Conservation (phyloP, 805 yeast genomes). For the Pichia ethanolica region DNA sequence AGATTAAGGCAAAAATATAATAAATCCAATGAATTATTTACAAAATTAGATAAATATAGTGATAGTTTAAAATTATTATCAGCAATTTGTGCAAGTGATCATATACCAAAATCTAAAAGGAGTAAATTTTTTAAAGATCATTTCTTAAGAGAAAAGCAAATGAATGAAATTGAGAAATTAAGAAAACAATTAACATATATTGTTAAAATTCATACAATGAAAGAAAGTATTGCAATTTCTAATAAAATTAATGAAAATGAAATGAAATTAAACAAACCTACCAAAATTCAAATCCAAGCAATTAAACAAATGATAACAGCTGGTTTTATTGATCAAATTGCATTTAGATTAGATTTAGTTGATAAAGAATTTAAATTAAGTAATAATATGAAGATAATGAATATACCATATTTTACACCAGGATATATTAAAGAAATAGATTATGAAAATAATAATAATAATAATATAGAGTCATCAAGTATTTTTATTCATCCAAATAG, state of each 20-base stretch:
- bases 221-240: constrained; percentile 49
- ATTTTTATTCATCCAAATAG: constrained; percentile 82
- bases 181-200: constrained; percentile 73
- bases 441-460: constrained; percentile 13
- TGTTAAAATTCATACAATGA: constrained; percentile 57
- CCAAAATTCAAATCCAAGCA: constrained; percentile 60
- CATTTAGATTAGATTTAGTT: constrained; percentile 70
- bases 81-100: constrained; percentile 84
- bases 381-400: constrained; percentile 49
- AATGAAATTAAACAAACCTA: constrained; percentile 58
- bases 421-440: constrained; percentile 29
- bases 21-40: constrained; percentile 53
- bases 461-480: constrained; percentile 39
- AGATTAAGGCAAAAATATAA: constrained; percentile 43
- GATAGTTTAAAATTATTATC: constrained; percentile 72
- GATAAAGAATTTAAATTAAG: constrained; percentile 55
- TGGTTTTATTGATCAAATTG: constrained; percentile 88
- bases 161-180: constrained; percentile 80
- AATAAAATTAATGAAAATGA: constrained; percentile 33
- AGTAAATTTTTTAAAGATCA: constrained; percentile 46
- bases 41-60: constrained; percentile 61
- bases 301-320: constrained; percentile 88
- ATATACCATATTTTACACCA: constrained; percentile 59
- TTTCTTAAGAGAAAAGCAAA: constrained; percentile 67
- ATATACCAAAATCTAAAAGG: constrained; percentile 45